Base-by-base conservation (phyloP, 768 basidiomycete species). In the Candolleomyces aberdarensis region DNA sequence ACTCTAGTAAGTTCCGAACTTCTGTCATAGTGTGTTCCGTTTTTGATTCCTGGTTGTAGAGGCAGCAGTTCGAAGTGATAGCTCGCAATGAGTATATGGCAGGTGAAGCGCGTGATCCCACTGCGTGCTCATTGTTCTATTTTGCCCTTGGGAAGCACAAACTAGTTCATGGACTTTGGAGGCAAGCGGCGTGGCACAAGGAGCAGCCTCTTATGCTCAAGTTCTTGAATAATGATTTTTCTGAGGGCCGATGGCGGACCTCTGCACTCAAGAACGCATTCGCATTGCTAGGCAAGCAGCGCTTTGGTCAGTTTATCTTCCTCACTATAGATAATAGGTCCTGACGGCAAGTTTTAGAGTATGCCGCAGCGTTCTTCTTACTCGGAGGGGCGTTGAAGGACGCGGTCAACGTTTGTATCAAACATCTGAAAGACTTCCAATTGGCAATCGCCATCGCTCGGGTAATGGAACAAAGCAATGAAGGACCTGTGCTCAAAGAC, bases 361-460 rank as follows among this genome's bases (percentile, higher is more conserved):
- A 98, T 69, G 96, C 97, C n/a, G 95, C 95, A 0, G 96, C 95
- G 1, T 99, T 99, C 76, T 99, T 99, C 78, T 80, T 99, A 46
- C 83, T 99, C 0, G 96, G 94, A 8, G 89, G 87, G 22, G 86
- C 88, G 47, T 75, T 96, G 40, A 92, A 90, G 72, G 97, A 98
- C 65, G 96, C 96, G 2, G 91, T 95, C 36, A 91, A 85, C 64
- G 90, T 99, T 19, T 96, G 94, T 71, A 70, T 97, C 29, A 90
- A 85, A 65, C 92, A 98, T 57, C 76, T 99, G 20, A 78, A 84
- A 26, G 97, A 99, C 72, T 90, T 96, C 69, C 94, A 96, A 66
- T 80, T 99, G 22, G 97, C 94, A 1, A 72, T 98, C 47, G 89
- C 93, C 0, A 71, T 99, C 29, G 91, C 96, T 13, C 85, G 96